Conservation (phyloP, 2,329 filamentous ascomycete species). For the Stagonosporopsis cucurbitacearum region DNA sequence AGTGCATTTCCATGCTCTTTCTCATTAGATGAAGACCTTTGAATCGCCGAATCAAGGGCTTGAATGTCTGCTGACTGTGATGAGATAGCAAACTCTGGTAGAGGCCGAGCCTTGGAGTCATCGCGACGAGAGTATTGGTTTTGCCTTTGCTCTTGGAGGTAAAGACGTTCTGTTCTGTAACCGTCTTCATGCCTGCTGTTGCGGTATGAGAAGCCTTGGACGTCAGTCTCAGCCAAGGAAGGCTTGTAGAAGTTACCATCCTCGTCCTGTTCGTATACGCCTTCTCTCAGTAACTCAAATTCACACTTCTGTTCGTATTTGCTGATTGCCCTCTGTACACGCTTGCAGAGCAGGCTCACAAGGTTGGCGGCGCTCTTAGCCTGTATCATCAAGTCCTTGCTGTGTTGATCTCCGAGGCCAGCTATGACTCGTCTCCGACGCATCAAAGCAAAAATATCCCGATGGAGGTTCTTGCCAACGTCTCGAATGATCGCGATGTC, state of each 20-base stretch:
- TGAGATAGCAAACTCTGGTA: not conserved
- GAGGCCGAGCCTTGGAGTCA: not conserved
- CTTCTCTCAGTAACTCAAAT: conserved; percentile 7
- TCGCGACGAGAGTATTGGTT: not conserved
- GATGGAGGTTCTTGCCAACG: conserved; percentile 20
- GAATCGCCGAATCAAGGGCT: not conserved
- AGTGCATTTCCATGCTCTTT: not conserved
- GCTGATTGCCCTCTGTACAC: conserved; percentile 10
- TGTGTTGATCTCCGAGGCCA: conserved; percentile 3
- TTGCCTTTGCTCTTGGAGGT: not conserved
- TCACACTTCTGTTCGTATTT: conserved; percentile 13
- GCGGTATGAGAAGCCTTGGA: not conserved
- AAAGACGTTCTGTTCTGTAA: not conserved
- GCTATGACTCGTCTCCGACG: conserved; percentile 6
- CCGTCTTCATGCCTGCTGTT: not conserved
- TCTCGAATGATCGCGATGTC: conserved; percentile 19
- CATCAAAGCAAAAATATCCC: conserved; percentile 14
- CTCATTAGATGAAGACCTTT: not conserved
- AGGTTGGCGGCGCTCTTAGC: conserved; percentile 8
- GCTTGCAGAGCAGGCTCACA: conserved; percentile 9
- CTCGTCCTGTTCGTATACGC: conserved; percentile 10
- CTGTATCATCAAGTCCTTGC: conserved; percentile 4
- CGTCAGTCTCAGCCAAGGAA: not conserved
- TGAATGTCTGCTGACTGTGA: not conserved
- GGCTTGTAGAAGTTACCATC: conserved; percentile 15